Conservation (phyloP, 495 filamentous ascomycete genomes). For the Trichoderma gamsii region DNA sequence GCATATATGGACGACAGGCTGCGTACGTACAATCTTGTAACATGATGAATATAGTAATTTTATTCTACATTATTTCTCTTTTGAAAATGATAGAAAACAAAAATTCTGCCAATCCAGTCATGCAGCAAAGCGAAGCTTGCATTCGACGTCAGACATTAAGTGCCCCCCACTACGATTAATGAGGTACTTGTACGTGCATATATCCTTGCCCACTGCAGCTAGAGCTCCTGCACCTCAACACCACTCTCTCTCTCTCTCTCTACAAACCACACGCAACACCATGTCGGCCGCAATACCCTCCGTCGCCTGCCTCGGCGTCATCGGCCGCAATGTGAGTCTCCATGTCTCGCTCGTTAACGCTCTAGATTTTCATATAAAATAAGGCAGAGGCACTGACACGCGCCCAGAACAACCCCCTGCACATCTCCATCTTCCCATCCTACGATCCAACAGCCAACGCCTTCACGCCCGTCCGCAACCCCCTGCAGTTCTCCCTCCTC, state of each 20-base stretch:
- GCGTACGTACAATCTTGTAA: no score
- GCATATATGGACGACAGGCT: no score
- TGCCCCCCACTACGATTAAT: background rate
- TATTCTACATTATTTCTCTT: no score
- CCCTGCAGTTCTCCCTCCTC: slow-evolving; percentile 84
- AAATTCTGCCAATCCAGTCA: no score
- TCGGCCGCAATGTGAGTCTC: slow-evolving; percentile 71
- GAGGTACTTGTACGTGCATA: slow-evolving; percentile 6
- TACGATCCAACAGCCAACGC: slow-evolving; percentile 39
- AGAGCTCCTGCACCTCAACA: slow-evolving; percentile 13
- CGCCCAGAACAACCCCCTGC: slow-evolving; percentile 86
- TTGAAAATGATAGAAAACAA: no score
- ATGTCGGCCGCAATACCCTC: slow-evolving; percentile 54
- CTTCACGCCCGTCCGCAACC: slow-evolving; percentile 47
- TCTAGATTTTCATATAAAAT: background rate
- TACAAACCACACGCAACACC: slow-evolving; percentile 15
- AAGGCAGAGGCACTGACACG: background rate
- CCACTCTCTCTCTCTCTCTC: slow-evolving; percentile 2
- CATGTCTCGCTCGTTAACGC: background rate
- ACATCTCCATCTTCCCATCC: slow-evolving; percentile 83
- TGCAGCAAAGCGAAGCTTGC: background rate
- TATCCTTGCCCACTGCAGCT: slow-evolving; percentile 1
- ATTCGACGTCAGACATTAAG: background rate
- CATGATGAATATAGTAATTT: no score
- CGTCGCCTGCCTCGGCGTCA: slow-evolving; percentile 88